Base-by-base conservation (phyloP, 768 basidiomycete genomes). In the Asterophora parasitica region DNA sequence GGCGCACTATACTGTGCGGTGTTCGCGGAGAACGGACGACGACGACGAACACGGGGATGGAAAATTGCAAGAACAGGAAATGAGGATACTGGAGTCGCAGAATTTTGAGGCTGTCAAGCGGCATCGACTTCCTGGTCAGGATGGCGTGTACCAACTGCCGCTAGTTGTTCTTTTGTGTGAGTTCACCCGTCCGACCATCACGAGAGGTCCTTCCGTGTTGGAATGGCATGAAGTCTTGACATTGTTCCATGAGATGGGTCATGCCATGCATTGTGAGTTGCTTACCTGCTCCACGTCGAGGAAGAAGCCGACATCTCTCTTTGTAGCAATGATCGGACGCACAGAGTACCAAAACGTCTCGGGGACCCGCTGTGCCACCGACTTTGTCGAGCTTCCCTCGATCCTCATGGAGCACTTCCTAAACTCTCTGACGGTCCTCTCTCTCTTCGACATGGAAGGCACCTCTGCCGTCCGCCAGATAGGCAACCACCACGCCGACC, bases 341-440 rank as follows among this genome's bases (percentile, higher is more conserved):
- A 98, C 94, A 7, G 93, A 94, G 58, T 96, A 95, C 60, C 95
- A 98, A 63, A 98, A 97, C 60, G 93, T 98, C 4, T 85, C 94
- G 0, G 96, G 96, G 12, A 99, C 96, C 1, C 89, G 96, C 15
- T 96, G 93, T 63, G 91, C 96, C 0, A 99, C 96, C 0, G 96
- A 99, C 62, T 96, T 99, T 59, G 95, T 97, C 49, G 96, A 99
- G 61, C 73, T 99, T 5, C 96, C 96, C 0, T 98, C 95, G 8
- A 93, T 98, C 58, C 79, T 99, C 16, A 98, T 98, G 96, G 96
- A 99, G 63, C 92, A 93, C 61, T 97, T 99, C 73, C 78, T 95
- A 34, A 85, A 79, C 34, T 95, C 94, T 0, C 81, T 90, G 0
- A 65, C 70, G 11, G 91, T 98, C 23, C 79, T 98, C 17, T 81